Base-by-base conservation (phyloP, 352 stramenopile genomes). In the Globisporangium sylvaticum region DNA sequence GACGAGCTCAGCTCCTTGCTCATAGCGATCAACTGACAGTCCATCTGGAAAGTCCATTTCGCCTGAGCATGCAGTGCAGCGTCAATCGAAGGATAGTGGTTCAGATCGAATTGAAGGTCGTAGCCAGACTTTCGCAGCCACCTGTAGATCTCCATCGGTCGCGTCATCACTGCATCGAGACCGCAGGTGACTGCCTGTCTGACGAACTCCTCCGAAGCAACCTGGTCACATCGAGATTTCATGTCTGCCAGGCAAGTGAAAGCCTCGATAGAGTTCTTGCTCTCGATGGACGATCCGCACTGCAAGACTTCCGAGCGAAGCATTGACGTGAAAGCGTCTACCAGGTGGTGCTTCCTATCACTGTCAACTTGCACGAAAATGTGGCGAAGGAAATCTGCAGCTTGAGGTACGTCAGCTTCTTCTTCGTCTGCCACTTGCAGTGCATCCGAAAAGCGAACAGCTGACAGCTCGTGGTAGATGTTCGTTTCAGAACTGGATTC, bases 21-120 rank as follows among this genome's bases (percentile, higher is more conserved):
- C 29, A 87, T 64, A 15, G 71, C 64, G 53, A 94, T 82, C 32
- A 94, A 66, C 62, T 92, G 83, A 27, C 78, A 80, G 69, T 93
- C 85, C 85, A 93, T 93, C 24, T 76, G 71, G 58, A 87, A 72
- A 18, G 81, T 89, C 85, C 85, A 93, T 67, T 89, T 88, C 14
- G 55, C 61, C 68, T 91, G 82, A 15, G 80, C 73, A 32, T 73
- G 63, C 18, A 81, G 59, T 7, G 83, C 83, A 32, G 64, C 69
- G 34, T 90, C 77, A 20, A 76, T 24, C 0, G 77, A 80, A 4
- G 61, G 46, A 29, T 80, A 90, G 64, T 90, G 78, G 48, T 74
- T 89, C 18, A 72, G 50, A 31, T 85, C 74, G 8, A 84, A 77
- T 57, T 81, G 73, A 14, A 91, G 67, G 65, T 93, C 85, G 58